Conservation (phyloP, 2,329 filamentous ascomycete genomes). For the Aspergillus vadensis region DNA sequence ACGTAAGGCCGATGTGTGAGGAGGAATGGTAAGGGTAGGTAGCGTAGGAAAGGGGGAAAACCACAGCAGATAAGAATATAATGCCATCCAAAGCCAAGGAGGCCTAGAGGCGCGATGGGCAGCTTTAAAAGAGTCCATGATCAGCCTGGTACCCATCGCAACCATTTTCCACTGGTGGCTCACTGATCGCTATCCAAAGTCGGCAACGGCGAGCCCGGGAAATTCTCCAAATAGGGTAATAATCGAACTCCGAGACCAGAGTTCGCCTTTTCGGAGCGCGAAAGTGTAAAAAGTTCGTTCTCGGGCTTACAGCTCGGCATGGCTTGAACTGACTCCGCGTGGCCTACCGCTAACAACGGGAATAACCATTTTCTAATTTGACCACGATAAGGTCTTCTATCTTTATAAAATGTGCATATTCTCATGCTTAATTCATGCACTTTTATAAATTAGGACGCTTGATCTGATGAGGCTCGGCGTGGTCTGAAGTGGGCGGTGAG, state of each 20-base stretch:
- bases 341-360: too few relatives aligned
- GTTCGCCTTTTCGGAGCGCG: not conserved
- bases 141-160: not conserved
- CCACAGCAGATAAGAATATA: not conserved
- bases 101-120: not conserved
- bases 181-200: too few relatives aligned
- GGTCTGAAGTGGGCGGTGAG: too few relatives aligned
- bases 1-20: not conserved
- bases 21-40: too few relatives aligned
- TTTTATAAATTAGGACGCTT: too few relatives aligned
- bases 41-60: not conserved
- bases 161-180: not conserved
- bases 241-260: not conserved
- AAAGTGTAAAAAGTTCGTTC: not conserved
- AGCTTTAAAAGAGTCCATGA: not conserved
- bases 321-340: too few relatives aligned
- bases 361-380: too few relatives aligned
- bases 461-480: too few relatives aligned
- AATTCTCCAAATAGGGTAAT: not conserved
- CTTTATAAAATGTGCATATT: too few relatives aligned
- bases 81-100: not conserved
- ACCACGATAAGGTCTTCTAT: too few relatives aligned
- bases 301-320: too few relatives aligned
- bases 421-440: too few relatives aligned
- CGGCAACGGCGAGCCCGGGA: not conserved